A percentile compares a stretch with the other conserved stretches of the same genome.
Conservation (phyloP, 208 protist species). For the Leishmania guyanensis region DNA sequence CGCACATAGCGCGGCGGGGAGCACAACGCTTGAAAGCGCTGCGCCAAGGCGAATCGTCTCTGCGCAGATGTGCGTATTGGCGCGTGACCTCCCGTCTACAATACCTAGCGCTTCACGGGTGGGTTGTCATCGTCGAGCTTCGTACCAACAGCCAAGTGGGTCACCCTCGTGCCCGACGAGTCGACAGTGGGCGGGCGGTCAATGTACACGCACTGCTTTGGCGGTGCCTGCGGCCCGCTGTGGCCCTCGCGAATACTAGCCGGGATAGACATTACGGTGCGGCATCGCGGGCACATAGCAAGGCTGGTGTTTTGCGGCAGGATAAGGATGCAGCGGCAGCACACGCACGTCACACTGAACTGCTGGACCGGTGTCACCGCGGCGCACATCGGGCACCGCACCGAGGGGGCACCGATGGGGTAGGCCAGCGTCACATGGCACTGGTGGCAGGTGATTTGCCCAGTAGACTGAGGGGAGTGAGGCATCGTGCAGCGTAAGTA, state of each 20-base stretch:
- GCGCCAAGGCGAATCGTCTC: neutral
- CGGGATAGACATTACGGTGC: slow-evolving; percentile 85
- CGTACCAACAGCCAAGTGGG: slow-evolving; percentile 69
- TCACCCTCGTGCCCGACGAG: slow-evolving; percentile 38
- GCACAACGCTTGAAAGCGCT: neutral
- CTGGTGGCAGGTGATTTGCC: slow-evolving; percentile 77
- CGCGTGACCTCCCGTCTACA: neutral
- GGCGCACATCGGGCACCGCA: slow-evolving; percentile 85
- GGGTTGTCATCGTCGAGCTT: slow-evolving; percentile 69
- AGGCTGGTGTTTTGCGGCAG: slow-evolving; percentile 85
- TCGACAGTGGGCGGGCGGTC: slow-evolving; percentile 62
- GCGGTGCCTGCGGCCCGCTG: slow-evolving; percentile 50
- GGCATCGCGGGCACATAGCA: slow-evolving; percentile 85
- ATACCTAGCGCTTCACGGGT: slow-evolving; percentile 13
- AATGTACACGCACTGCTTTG: slow-evolving; percentile 86
- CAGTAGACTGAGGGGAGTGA: slow-evolving; percentile 63
- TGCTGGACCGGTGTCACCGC: slow-evolving; percentile 81
- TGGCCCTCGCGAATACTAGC: slow-evolving; percentile 77
- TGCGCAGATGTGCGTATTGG: too few relatives aligned
- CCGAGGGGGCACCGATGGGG: slow-evolving; percentile 80
- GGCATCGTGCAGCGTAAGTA: slow-evolving; percentile 33
- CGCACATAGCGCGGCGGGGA: too few relatives aligned
- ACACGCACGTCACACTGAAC: slow-evolving; percentile 83
- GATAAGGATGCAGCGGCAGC: slow-evolving; percentile 82
- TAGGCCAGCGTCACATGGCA: slow-evolving; percentile 84